Conservation (phyloP, 805 yeast genomes). For the Tetrapisispora fleetii region DNA sequence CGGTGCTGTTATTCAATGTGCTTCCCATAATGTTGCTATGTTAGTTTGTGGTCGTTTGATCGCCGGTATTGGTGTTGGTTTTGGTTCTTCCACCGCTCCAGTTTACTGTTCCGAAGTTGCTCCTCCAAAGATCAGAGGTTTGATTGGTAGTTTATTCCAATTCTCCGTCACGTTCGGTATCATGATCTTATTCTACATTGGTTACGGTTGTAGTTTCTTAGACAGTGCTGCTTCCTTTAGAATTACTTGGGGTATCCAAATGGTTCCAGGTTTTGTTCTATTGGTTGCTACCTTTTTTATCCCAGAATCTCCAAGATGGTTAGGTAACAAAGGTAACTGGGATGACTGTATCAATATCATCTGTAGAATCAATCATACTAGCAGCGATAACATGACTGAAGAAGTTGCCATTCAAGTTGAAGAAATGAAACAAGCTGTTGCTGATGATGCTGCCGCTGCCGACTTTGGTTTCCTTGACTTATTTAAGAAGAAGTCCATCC, state of each 20-base stretch:
- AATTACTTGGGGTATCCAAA: constrained; percentile 68
- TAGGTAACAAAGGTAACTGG: constrained; percentile 39
- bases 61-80: constrained; percentile 59
- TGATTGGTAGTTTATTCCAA: constrained; percentile 60
- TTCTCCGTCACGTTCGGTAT: constrained; percentile 66
- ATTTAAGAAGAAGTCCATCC: constrained; percentile 43
- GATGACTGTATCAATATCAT: constrained; percentile 42
- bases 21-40: constrained; percentile 36
- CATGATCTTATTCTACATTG: constrained; percentile 33
- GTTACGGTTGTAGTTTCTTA: constrained; percentile 57
- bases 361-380: constrained; percentile 30
- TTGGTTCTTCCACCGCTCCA: constrained; percentile 69
- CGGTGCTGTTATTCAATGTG: constrained; percentile 47
- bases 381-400: constrained; percentile 28
- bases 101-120: constrained; percentile 75
- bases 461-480: constrained; percentile 13
- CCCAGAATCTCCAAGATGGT: constrained; percentile 43
- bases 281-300: constrained; percentile 33
- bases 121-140: constrained; percentile 55
- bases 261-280: constrained; percentile 41
- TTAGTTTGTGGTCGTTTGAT: constrained; percentile 61
- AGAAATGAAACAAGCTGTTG: constrained; percentile 26
- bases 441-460: constrained; percentile 16
- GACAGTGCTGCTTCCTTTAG: constrained; percentile 53
- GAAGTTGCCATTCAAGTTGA: constrained; percentile 22